Evolutionary conservation across 441 rosid species (phyloP), one percentile per base, ranked within the genome.

Genomic region (Biscutella laevigata): DNA sequence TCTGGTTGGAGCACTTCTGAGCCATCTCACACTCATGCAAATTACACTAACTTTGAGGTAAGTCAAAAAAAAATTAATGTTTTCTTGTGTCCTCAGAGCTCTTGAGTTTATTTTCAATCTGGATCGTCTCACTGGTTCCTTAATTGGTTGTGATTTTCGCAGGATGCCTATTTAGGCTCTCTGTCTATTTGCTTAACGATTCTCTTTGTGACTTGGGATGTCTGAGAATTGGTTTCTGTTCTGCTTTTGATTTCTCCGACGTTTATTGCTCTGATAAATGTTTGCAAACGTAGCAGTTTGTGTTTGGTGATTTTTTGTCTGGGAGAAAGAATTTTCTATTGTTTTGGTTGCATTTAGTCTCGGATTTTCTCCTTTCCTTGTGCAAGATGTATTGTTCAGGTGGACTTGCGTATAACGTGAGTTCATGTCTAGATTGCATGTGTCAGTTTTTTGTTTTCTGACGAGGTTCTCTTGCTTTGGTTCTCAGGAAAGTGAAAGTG

Each of bases 401-500:
- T 7, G 42, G 7, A 9, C 41, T 27, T 11, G 57, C 0, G 10
- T 13, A 2, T 4, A 6, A 44, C 3, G 1, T 40, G 6, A 11
- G 49, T 28, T 30, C 36, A 7, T 16, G 12, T 53, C 4, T 7
- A 20, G 8, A 4, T 22, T 30, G 6, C 15, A 36, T 32, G 7
- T 34, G 15, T 57, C 41, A 2, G 11, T 29, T 15, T 14, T 7
- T 6, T 12, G 25, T 44, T 38, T 59, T 39, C 19, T 29, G 48
- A 60, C 53, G 20, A 4, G 17, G 33, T 41, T 26, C 0, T 46
- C 13, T 43, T 6, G 33, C 1, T 15, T 45, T 61, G 68, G 11
- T 54, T 43, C 58, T 58, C 78, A 89, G 97, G 95, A 80, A 42
- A 77, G 79, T 68, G 94, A 82, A 59, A 88, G 88, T 39, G 97